Evolutionary conservation across 2,329 filamentous ascomycete species (phyloP).

Genomic region (Orbilia ellipsospora): DNA sequence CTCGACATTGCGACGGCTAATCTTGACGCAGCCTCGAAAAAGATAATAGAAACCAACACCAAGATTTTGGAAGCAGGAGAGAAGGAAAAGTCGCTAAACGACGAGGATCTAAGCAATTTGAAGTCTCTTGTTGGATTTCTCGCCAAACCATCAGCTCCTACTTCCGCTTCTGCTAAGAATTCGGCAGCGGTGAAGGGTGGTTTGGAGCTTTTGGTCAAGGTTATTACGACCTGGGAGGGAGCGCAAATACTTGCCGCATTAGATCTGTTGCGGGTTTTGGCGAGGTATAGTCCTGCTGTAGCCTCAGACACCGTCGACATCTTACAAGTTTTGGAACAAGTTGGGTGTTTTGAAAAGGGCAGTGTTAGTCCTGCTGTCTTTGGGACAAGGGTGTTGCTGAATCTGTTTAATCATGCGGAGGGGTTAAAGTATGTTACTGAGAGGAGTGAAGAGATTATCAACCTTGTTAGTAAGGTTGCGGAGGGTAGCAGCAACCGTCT

Average conservation of each 20-base stretch:
- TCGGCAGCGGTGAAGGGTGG: slow-evolving; percentile 67
- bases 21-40: slow-evolving; percentile 76
- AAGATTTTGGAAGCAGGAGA: slow-evolving; percentile 76
- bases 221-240: slow-evolving; percentile 82
- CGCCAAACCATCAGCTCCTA: slow-evolving; percentile 65
- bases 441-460: slow-evolving; percentile 71
- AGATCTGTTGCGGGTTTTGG: slow-evolving; percentile 86
- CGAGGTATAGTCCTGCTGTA: slow-evolving; percentile 73
- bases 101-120: slow-evolving; percentile 74
- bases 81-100: slow-evolving; percentile 79
- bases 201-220: slow-evolving; percentile 74
- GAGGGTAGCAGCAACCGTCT: slow-evolving; percentile 75
- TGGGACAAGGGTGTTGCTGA: slow-evolving; percentile 80
- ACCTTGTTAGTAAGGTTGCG: slow-evolving; percentile 70
- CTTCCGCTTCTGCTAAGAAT: slow-evolving; percentile 62
- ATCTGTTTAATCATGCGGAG: slow-evolving; percentile 80
- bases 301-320: slow-evolving; percentile 72
- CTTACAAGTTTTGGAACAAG: slow-evolving; percentile 70
- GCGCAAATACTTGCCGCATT: slow-evolving; percentile 83
- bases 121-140: slow-evolving; percentile 72
- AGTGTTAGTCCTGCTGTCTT: slow-evolving; percentile 87
- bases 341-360: slow-evolving; percentile 69
- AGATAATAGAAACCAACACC: slow-evolving; percentile 79
- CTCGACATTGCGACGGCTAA: slow-evolving; percentile 81
- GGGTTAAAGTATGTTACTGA: slow-evolving; percentile 74